These are phyloP conservation scores for Silene uniflora DNA, from an alignment of 148 eudicot genomes.

Conservation along the genomic window DNA sequence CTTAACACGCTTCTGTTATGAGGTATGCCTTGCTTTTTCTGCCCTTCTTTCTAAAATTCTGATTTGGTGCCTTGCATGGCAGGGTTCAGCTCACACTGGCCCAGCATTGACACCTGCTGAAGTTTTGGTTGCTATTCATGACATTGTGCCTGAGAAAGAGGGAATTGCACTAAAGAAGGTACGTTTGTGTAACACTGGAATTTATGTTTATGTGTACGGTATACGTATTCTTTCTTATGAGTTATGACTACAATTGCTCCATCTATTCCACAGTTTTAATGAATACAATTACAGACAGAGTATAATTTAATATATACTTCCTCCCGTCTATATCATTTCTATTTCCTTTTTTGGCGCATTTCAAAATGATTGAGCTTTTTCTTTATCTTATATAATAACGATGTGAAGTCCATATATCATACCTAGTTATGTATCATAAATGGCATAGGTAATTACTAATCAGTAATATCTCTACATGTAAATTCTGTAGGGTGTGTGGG, in stretches of 20 bases:
- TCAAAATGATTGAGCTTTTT: neutral
- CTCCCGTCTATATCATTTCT: neutral
- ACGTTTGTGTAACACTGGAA: constrained; percentile 8
- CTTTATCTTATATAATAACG: no score
- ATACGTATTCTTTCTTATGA: neutral
- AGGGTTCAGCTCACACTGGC: constrained; percentile 97
- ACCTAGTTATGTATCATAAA: no score
- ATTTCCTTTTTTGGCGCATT: neutral
- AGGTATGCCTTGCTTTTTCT: neutral
- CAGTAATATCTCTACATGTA: no score
- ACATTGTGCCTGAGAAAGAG: constrained; percentile 85
- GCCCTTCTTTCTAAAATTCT: neutral
- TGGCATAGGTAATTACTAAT: no score
- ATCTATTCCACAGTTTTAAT: neutral
- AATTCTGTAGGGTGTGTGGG: no score
- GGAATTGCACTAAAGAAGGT: constrained; percentile 88
- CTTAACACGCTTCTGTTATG: neutral
- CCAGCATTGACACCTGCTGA: constrained; percentile 98
- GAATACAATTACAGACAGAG: neutral
- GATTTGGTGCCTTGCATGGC: constrained; percentile 17
- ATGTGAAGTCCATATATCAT: no score
- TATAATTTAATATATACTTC: neutral
- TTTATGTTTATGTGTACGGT: neutral
- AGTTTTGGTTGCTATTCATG: constrained; percentile 97
- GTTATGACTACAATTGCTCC: neutral